These are phyloP conservation scores for Cyclocybe cylindracea DNA, from an alignment of 768 basidiomycete species.

Conservation along the genomic window DNA sequence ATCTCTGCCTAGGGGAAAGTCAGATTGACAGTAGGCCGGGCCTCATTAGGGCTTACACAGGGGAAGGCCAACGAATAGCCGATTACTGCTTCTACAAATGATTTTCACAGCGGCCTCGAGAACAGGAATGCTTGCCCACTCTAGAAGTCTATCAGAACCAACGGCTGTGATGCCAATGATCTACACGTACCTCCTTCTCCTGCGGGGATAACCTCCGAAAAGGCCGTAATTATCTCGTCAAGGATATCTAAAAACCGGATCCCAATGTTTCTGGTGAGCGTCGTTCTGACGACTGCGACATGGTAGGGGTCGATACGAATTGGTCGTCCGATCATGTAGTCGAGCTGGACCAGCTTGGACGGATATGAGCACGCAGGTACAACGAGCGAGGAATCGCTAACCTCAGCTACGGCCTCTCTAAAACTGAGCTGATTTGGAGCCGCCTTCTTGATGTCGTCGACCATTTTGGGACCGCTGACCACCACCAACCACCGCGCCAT, in stretches of 20 bases:
- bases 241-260: slow-evolving; percentile 17
- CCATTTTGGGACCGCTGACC: slow-evolving; percentile 37
- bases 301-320: slow-evolving; percentile 13
- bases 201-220: slow-evolving; percentile 36
- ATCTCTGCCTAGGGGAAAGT: slow-evolving; percentile 15
- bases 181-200: slow-evolving; percentile 8
- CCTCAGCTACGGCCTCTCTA: slow-evolving; percentile 25
- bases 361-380: neutral
- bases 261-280: slow-evolving; percentile 15
- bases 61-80: slow-evolving; percentile 47
- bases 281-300: slow-evolving; percentile 11
- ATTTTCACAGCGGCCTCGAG: slow-evolving; percentile 32
- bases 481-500: slow-evolving; percentile 25
- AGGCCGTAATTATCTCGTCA: slow-evolving; percentile 47
- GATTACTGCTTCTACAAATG: slow-evolving; percentile 39
- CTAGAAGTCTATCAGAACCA: slow-evolving; percentile 18
- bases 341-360: slow-evolving; percentile 5
- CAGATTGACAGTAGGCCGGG: neutral
- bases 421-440: slow-evolving; percentile 30
- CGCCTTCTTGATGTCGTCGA: slow-evolving; percentile 49
- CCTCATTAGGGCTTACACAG: slow-evolving; percentile 31
- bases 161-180: neutral
- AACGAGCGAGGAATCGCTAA: slow-evolving; percentile 5
- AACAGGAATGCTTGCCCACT: slow-evolving; percentile 33
- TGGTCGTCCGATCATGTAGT: slow-evolving; percentile 13